A percentile compares a stretch with the other conserved stretches of the same genome.
phyloP scores from a whole-genome alignment of 2,329 filamentous ascomycete genomes.

The Corniculantispora saksenae region DNA sequence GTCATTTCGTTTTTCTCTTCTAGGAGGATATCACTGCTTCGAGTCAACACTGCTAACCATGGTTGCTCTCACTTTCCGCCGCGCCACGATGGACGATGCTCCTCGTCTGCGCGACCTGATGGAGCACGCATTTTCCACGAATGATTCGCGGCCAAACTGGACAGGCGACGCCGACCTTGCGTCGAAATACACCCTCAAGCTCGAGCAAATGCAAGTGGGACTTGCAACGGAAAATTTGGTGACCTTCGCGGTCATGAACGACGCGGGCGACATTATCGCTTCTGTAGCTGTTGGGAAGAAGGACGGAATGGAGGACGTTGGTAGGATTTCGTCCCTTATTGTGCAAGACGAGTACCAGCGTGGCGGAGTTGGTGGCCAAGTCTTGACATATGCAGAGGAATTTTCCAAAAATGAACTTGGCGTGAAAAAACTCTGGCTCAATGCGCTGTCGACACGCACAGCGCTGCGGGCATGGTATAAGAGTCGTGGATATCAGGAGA shows the following conservation, averaged over 20 bases:
- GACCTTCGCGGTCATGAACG: constrained; percentile 32
- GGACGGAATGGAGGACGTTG: constrained; percentile 19
- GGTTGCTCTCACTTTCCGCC: constrained; percentile 36
- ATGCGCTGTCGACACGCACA: constrained; percentile 33
- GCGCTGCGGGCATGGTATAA: constrained; percentile 40
- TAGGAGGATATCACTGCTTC: no score
- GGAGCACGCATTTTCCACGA: constrained; percentile 41
- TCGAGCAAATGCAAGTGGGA: constrained; percentile 63
- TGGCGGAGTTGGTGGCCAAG: constrained; percentile 34
- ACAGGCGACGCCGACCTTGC: constrained; percentile 53
- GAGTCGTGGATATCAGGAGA: constrained; percentile 35
- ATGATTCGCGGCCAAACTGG: constrained; percentile 38
- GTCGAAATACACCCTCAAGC: constrained; percentile 68
- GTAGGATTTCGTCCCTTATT: constrained; percentile 31
- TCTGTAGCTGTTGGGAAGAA: constrained; percentile 25
- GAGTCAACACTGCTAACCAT: not conserved
- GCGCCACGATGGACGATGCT: constrained; percentile 39
- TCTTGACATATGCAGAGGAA: constrained; percentile 35
- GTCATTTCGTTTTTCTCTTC: no score
- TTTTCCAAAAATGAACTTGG: constrained; percentile 29
- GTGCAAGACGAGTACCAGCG: constrained; percentile 28
- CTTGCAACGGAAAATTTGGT: constrained; percentile 32
- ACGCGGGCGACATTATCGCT: constrained; percentile 26
- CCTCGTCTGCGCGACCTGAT: constrained; percentile 37
- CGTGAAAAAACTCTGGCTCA: constrained; percentile 34